Evolutionary conservation across 2,329 filamentous ascomycete species (phyloP), one percentile per base, ranked within the genome.

Genomic region (Penicillium sp.): DNA sequence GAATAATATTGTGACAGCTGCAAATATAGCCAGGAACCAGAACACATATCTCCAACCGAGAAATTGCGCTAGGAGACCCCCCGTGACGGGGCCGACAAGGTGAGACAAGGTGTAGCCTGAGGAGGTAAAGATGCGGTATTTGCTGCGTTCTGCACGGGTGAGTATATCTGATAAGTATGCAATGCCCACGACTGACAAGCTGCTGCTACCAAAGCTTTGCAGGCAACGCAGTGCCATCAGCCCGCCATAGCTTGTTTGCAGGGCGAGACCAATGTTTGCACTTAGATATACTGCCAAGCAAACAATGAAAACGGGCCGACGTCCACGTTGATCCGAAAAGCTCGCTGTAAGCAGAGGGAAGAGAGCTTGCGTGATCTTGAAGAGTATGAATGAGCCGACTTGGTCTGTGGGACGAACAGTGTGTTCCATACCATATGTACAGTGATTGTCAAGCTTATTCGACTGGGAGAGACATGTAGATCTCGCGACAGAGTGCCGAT

Each of bases 321-420:
- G 42, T 22, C 42, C 42, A 25, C n/a, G n/a, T 25, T 43, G 42
- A 25, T 43, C 42, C 22, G 42, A 22, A 25, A 43, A 43, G 42
- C 42, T 43, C n/a, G n/a, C 42, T 22, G 22, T 43, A 8, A 43
- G 22, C 42, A 43, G n/a, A 25, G 42, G 42, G n/a, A 25, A 22
- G 22, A 43, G n/a, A 43, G n/a, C 42, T 43, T 43, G 42, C n/a
- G 22, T 22, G 42, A 43, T 43, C 42, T 43, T 22, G 42, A 43
- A 43, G 22, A 13, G 42, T 43, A 43, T 43, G n/a, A 25, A 25
- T 43, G n/a, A 43, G 71, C 42, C 25, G 22, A 25, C n/a, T 43
- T 43, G 22, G 42, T 25, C 42, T 40, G 13, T n/a, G 42, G 42
- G 42, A 25, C 22, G n/a, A 22, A 13, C 22, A 25, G 42, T 43